A percentile compares a stretch with the other conserved stretches of the same genome.
Evolutionary conservation across 345 rosid species (phyloP).

Genomic region (Abelmoschus esculentus): DNA sequence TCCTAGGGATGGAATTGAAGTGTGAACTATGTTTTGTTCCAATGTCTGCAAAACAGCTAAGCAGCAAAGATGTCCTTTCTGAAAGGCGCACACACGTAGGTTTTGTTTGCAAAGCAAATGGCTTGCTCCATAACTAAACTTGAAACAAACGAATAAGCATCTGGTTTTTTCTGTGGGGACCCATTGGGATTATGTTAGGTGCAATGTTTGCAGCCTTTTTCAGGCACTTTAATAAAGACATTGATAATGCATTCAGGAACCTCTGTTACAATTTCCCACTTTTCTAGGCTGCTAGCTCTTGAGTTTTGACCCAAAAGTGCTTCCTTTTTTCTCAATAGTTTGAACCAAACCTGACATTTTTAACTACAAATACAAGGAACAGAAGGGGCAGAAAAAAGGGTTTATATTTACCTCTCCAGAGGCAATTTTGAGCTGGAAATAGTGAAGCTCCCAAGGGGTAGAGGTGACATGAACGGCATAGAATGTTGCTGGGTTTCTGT

Average conservation of each 20-base stretch:
- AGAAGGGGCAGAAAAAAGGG: no score
- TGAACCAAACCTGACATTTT: background rate
- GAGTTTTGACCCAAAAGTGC: background rate
- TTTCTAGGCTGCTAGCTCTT: slow-evolving; percentile 6
- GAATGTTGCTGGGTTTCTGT: slow-evolving; percentile 76
- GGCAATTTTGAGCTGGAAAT: slow-evolving; percentile 68
- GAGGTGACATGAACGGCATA: slow-evolving; percentile 90
- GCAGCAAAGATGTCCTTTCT: background rate
- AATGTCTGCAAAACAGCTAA: background rate
- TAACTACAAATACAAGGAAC: background rate
- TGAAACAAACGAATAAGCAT: background rate
- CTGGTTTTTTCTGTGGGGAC: background rate
- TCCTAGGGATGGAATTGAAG: background rate
- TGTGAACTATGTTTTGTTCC: background rate
- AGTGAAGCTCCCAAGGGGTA: slow-evolving; percentile 61
- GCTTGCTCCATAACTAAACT: background rate
- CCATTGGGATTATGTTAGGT: background rate
- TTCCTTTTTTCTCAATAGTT: background rate
- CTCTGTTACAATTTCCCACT: slow-evolving; percentile 7
- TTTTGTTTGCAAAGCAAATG: background rate
- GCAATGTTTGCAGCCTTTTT: slow-evolving; percentile 16
- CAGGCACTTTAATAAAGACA: slow-evolving; percentile 16
- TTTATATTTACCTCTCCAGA: slow-evolving; percentile 56
- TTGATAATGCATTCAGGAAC: slow-evolving; percentile 8
- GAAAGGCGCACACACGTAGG: background rate